Evolutionary conservation across 768 basidiomycete genomes (phyloP).

Genomic region (Sutorius australiensis): DNA sequence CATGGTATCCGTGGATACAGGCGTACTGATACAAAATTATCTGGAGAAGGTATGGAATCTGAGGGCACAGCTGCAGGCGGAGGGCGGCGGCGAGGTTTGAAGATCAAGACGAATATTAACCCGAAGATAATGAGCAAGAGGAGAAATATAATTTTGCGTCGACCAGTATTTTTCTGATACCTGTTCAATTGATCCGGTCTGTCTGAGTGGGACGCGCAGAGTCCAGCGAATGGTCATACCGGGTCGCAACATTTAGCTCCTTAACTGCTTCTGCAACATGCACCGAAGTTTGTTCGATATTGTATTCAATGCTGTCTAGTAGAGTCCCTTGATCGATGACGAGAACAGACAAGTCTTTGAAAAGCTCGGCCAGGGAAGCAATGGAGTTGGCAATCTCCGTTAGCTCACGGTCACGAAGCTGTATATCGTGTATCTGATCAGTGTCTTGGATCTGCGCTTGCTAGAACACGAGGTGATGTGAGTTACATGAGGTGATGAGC

Average conservation of each 20-base stretch:
- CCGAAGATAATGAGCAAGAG: slow-evolving; percentile 87
- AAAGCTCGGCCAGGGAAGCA: slow-evolving; percentile 86
- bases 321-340: slow-evolving; percentile 98
- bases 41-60: slow-evolving; percentile 24
- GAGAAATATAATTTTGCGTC: slow-evolving; percentile 90
- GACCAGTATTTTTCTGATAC: slow-evolving; percentile 92
- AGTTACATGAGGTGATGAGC: slow-evolving; percentile 13
- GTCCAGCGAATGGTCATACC: slow-evolving; percentile 43
- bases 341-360: slow-evolving; percentile 89
- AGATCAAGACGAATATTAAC: slow-evolving; percentile 81
- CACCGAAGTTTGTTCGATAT: slow-evolving; percentile 87
- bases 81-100: slow-evolving; percentile 74
- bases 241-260: slow-evolving; percentile 78
- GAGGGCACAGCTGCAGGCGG: slow-evolving; percentile 28
- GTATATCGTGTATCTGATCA: slow-evolving; percentile 40
- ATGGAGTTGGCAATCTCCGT: slow-evolving; percentile 91
- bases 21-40: slow-evolving; percentile 30
- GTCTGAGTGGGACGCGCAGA: neutral
- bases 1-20: slow-evolving; percentile 33
- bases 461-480: slow-evolving; percentile 14
- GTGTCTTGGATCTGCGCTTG: slow-evolving; percentile 36
- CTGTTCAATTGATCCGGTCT: slow-evolving; percentile 35
- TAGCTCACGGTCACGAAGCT: slow-evolving; percentile 63
- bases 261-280: slow-evolving; percentile 80
- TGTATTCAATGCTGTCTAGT: slow-evolving; percentile 95